phyloP scores from a whole-genome alignment of 2,329 filamentous ascomycete genomes.

The Sclerotinia spermophila region DNA sequence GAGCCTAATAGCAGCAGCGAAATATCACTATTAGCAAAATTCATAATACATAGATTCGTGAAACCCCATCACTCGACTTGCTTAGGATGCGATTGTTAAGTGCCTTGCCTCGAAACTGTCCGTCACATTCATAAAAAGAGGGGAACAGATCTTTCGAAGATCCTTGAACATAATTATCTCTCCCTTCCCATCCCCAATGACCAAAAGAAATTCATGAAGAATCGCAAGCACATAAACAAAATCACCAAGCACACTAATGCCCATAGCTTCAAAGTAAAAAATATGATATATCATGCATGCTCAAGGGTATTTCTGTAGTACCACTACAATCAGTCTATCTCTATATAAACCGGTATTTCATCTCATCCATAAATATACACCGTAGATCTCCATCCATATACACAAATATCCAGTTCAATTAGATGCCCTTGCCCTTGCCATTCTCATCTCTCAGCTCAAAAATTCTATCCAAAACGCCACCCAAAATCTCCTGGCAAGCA shows the following conservation, averaged over 20 bases:
- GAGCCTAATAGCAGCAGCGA: background rate
- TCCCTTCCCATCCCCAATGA: background rate
- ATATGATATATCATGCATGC: background rate
- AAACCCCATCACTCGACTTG: too few species aligned
- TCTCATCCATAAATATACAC: background rate
- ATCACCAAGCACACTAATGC: constrained; percentile 2
- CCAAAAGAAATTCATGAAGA: background rate
- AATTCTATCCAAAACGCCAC: background rate
- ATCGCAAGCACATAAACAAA: background rate
- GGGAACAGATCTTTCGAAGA: background rate
- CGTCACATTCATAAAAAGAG: background rate
- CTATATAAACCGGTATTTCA: background rate
- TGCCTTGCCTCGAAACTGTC: background rate
- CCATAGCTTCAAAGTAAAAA: background rate
- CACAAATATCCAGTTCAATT: background rate
- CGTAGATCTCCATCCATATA: constrained; percentile 1
- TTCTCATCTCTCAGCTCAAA: background rate
- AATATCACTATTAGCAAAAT: background rate
- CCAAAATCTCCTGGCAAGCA: background rate
- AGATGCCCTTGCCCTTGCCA: background rate
- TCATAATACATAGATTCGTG: too few species aligned
- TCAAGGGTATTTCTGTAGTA: background rate
- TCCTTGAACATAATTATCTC: too few species aligned
- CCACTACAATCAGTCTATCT: background rate
- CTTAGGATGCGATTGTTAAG: too few species aligned